Evolutionary conservation across 2,329 filamentous ascomycete genomes (phyloP).

Genomic region (Ceratocystis cacaofunesta): DNA sequence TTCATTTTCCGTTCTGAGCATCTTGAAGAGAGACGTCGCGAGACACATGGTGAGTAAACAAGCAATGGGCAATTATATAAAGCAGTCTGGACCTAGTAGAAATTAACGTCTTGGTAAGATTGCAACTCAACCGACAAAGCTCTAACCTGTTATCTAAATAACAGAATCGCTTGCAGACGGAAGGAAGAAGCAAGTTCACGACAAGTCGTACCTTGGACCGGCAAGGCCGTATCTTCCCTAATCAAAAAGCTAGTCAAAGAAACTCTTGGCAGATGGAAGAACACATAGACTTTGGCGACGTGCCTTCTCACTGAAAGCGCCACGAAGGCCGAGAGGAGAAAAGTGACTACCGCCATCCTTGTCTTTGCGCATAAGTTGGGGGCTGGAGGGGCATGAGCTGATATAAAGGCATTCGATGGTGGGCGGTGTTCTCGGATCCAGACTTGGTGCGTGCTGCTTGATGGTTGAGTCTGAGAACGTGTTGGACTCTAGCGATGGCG

Average conservation of each 20-base stretch:
- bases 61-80: too few relatives aligned
- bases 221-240: not conserved
- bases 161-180: not conserved
- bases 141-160: not conserved
- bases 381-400: conserved; percentile 14
- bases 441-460: not conserved
- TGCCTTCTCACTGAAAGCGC: not conserved
- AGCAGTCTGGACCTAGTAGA: not conserved
- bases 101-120: not conserved
- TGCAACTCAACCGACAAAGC: not conserved
- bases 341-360: not conserved
- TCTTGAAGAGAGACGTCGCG: too few relatives aligned
- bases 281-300: conserved; percentile 15
- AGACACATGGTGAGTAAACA: too few relatives aligned
- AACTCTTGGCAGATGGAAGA: conserved; percentile 1
- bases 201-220: not conserved
- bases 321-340: not conserved
- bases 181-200: not conserved
- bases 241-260: not conserved
- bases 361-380: not conserved
- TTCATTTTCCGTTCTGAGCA: too few relatives aligned
- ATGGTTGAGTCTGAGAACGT: conserved; percentile 9
- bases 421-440: not conserved
- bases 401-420: not conserved
- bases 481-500: conserved; percentile 11